A percentile compares a stretch with the other conserved stretches of the same genome.
phyloP scores from a whole-genome alignment of 192 early-diverging fungal species.

The Backusella mclennaniae region DNA sequence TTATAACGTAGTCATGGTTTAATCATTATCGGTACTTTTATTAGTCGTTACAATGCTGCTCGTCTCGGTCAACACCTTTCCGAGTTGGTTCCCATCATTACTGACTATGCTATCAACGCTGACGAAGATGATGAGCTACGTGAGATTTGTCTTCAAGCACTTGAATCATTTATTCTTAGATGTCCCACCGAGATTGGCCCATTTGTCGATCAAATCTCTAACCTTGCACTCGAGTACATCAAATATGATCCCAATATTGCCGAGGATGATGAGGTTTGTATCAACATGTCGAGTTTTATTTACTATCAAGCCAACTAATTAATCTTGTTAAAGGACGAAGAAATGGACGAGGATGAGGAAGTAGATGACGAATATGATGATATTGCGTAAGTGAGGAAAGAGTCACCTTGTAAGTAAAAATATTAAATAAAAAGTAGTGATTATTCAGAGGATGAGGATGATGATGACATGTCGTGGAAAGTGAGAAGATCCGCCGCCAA shows the following conservation, averaged over 20 bases:
- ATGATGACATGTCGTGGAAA: constrained; percentile 93
- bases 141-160: constrained; percentile 76
- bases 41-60: constrained; percentile 70
- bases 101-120: constrained; percentile 46
- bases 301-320: background rate
- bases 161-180: constrained; percentile 75
- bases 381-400: constrained; percentile 43
- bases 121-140: constrained; percentile 80
- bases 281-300: constrained; percentile 39
- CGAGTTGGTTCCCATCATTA: constrained; percentile 59
- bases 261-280: constrained; percentile 47
- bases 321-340: constrained; percentile 45
- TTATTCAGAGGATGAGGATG: constrained; percentile 68
- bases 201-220: constrained; percentile 58
- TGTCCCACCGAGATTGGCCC: constrained; percentile 76
- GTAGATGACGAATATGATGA: constrained; percentile 62
- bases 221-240: constrained; percentile 60
- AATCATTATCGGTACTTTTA: background rate
- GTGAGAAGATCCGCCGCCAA: constrained; percentile 81
- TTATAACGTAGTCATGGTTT: background rate
- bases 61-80: constrained; percentile 67
- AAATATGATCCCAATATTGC: constrained; percentile 88
- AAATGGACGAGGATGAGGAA: constrained; percentile 54
- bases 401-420: background rate
- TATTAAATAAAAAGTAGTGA: constrained; percentile 37